Percentiles rank a stretch among this genome's conserved stretches.
These are phyloP conservation scores for Tetracladium maxilliforme DNA, from an alignment of 2,329 filamentous ascomycete species.

Conservation along the genomic window DNA sequence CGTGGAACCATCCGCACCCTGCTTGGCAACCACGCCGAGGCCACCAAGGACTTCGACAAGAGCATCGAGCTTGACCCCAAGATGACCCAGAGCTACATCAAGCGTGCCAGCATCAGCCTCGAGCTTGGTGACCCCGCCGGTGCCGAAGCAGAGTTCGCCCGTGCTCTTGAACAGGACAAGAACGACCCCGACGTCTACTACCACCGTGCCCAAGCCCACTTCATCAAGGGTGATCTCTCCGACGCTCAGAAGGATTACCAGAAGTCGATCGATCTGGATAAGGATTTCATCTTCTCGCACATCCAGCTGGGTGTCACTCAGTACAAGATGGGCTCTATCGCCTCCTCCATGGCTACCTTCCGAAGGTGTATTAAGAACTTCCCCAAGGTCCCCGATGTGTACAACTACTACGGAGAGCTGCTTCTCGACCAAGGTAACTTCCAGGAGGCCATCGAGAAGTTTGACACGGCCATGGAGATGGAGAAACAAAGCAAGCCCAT, in stretches of 20 bases:
- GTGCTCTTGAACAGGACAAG: constrained; percentile 71
- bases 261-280: constrained; percentile 94
- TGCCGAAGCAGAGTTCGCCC: constrained; percentile 75
- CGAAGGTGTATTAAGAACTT: constrained; percentile 97
- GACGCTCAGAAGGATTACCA: constrained; percentile 98
- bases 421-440: constrained; percentile 94
- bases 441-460: constrained; percentile 91
- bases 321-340: constrained; percentile 98
- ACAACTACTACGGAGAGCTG: constrained; percentile 98
- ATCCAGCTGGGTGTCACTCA: constrained; percentile 98
- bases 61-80: constrained; percentile 80
- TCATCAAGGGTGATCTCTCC: constrained; percentile 87
- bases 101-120: constrained; percentile 94
- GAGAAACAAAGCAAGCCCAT: constrained; percentile 89
- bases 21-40: constrained; percentile 71
- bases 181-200: constrained; percentile 97
- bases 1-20: constrained; percentile 92
- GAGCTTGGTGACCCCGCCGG: constrained; percentile 81
- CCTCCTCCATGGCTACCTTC: constrained; percentile 97
- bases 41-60: constrained; percentile 76
- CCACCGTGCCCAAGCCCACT: constrained; percentile 94
- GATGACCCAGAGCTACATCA: constrained; percentile 95
- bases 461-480: constrained; percentile 97
- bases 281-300: constrained; percentile 96
- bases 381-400: constrained; percentile 88